phyloP scores from a whole-genome alignment of 306 rosid genomes.

The Prunus mongolica region DNA sequence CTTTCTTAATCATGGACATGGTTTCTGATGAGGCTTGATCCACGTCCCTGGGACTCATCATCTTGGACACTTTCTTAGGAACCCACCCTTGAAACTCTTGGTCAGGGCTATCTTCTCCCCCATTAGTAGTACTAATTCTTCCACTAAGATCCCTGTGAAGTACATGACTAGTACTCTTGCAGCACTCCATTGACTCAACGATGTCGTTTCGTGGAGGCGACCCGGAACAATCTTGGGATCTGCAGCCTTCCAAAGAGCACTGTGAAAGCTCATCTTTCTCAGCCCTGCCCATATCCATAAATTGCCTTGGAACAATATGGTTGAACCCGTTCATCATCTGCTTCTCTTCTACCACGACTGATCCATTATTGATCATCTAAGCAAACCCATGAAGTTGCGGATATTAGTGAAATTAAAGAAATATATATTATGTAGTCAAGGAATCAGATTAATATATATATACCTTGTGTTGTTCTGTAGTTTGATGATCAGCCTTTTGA shows the following conservation, averaged over 20 bases:
- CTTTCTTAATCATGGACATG: slow-evolving; percentile 55
- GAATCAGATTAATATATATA: too few species aligned
- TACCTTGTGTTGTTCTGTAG: slow-evolving; percentile 16
- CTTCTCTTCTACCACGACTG: slow-evolving; percentile 27
- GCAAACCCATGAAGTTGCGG: not conserved
- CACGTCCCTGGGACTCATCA: slow-evolving; percentile 20
- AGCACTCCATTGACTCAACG: slow-evolving; percentile 30
- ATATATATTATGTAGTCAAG: not conserved
- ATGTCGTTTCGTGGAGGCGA: slow-evolving; percentile 21
- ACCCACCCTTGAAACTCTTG: slow-evolving; percentile 22
- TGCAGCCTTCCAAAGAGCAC: slow-evolving; percentile 24
- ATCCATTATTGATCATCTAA: slow-evolving; percentile 25
- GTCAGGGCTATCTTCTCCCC: slow-evolving; percentile 7
- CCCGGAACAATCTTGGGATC: slow-evolving; percentile 11
- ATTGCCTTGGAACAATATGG: slow-evolving; percentile 18
- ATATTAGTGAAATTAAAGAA: not conserved
- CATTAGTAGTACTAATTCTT: slow-evolving; percentile 2
- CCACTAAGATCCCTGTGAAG: slow-evolving; percentile 11
- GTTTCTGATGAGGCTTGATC: slow-evolving; percentile 39
- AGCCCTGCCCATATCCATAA: slow-evolving; percentile 31
- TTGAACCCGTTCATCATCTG: slow-evolving; percentile 19
- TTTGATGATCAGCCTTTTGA: slow-evolving; percentile 6
- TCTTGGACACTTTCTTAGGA: slow-evolving; percentile 34
- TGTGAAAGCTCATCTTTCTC: slow-evolving; percentile 26
- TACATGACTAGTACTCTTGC: not conserved